A percentile compares a stretch with the other conserved stretches of the same genome.
phyloP scores from a whole-genome alignment of 495 filamentous ascomycete genomes.

The Penicillium arizonense region DNA sequence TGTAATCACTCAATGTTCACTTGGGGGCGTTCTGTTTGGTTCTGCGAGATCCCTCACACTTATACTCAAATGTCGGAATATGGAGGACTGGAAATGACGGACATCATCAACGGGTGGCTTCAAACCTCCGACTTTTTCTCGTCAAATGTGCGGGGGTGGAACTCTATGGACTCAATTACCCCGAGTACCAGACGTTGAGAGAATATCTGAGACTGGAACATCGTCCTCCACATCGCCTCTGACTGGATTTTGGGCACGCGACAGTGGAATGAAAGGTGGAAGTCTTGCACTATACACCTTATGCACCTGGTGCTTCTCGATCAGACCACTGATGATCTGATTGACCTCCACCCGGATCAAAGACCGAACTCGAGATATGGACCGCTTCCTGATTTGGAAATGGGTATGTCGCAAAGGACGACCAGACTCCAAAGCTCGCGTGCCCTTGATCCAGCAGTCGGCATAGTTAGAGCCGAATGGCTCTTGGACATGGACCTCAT shows the following conservation, averaged over 20 bases:
- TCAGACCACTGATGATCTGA: conserved; percentile 14
- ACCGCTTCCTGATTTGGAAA: conserved; percentile 15
- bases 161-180: neutral
- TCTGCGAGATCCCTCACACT: neutral
- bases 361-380: conserved; percentile 15
- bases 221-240: conserved; percentile 14
- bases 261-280: neutral
- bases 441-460: conserved; percentile 23
- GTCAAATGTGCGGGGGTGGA: conserved; percentile 11
- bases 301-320: conserved; percentile 17
- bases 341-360: conserved; percentile 19
- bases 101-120: neutral
- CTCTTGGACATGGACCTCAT: conserved; percentile 24
- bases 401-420: neutral
- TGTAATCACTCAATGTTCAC: too few relatives aligned
- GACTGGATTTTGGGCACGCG: neutral
- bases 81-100: too few relatives aligned
- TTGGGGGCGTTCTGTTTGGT: neutral
- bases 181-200: neutral
- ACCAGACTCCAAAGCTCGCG: neutral
- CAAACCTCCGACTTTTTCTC: conserved; percentile 16
- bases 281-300: conserved; percentile 5
- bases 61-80: too few relatives aligned
- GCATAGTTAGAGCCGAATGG: conserved; percentile 7
- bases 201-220: neutral